These are phyloP conservation scores for Vaccinium darrowii DNA, from an alignment of 148 eudicot genomes.

Conservation along the genomic window DNA sequence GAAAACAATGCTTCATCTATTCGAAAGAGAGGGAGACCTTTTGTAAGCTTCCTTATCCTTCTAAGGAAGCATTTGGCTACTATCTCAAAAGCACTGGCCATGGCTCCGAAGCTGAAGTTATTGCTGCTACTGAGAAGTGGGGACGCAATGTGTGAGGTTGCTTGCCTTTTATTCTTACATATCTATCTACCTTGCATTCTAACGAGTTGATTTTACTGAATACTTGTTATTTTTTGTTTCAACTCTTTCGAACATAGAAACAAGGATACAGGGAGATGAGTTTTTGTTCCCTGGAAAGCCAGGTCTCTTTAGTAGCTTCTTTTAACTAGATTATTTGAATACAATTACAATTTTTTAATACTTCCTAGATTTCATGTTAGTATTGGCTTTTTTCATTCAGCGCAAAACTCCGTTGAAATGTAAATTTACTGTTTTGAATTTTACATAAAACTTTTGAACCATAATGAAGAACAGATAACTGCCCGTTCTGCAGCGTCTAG, in stretches of 20 bases:
- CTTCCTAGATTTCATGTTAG: neutral
- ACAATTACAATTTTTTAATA: neutral
- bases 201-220: neutral
- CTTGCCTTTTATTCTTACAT: neutral
- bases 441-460: neutral
- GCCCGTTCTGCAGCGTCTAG: neutral
- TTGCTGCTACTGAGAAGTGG: slow-evolving; percentile 83
- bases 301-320: neutral
- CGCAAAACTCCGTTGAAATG: neutral
- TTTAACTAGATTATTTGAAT: neutral
- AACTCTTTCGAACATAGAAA: neutral
- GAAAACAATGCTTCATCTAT: slow-evolving; percentile 85
- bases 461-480: neutral
- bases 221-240: neutral
- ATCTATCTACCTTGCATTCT: neutral
- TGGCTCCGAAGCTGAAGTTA: slow-evolving; percentile 85
- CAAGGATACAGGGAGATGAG: neutral
- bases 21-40: slow-evolving; percentile 74
- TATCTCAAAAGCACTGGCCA: slow-evolving; percentile 81
- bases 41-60: slow-evolving; percentile 86
- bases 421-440: neutral
- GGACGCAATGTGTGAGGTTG: slow-evolving; percentile 82
- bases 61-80: slow-evolving; percentile 83
- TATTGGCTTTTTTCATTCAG: neutral
- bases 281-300: neutral